Evolutionary conservation across 805 yeast genomes (phyloP).

Genomic region (Cyberlindnera euphorbiiphila): DNA sequence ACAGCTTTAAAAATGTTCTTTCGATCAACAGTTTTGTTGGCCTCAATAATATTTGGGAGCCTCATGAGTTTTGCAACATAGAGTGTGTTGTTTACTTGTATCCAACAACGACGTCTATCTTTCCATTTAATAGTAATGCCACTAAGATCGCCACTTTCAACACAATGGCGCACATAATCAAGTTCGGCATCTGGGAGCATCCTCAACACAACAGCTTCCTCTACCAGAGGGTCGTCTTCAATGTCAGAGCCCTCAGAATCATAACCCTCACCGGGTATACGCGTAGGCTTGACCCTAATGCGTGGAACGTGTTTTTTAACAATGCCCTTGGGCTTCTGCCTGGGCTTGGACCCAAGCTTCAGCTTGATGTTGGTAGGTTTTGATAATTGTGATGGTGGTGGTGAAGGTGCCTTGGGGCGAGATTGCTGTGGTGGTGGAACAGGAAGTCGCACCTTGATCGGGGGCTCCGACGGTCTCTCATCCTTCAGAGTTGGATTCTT

Average conservation of each 20-base stretch:
- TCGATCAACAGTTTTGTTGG: slow-evolving; percentile 82
- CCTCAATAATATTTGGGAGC: slow-evolving; percentile 82
- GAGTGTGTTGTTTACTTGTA: slow-evolving; percentile 61
- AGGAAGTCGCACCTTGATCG: slow-evolving; percentile 17
- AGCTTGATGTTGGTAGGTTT: slow-evolving; percentile 13
- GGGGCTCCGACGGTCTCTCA: slow-evolving; percentile 6
- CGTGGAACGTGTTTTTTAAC: slow-evolving; percentile 5
- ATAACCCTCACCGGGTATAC: slow-evolving; percentile 92
- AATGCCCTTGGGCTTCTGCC: slow-evolving; percentile 31
- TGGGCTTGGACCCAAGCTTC: slow-evolving; percentile 12
- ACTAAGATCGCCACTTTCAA: slow-evolving; percentile 71
- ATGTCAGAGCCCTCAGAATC: slow-evolving; percentile 95
- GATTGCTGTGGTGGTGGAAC: slow-evolving; percentile 1
- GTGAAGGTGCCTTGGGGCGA: slow-evolving; percentile 5
- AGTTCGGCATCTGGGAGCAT: slow-evolving; percentile 64
- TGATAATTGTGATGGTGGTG: slow-evolving; percentile 6
- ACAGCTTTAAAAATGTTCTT: slow-evolving; percentile 84
- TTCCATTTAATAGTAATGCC: slow-evolving; percentile 78
- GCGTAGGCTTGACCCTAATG: slow-evolving; percentile 46
- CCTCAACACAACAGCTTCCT: slow-evolving; percentile 79
- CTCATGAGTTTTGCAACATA: slow-evolving; percentile 87
- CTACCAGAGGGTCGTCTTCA: slow-evolving; percentile 91
- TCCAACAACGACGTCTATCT: slow-evolving; percentile 74
- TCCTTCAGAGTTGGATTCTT: slow-evolving; percentile 6
- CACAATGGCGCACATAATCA: slow-evolving; percentile 71